These are phyloP conservation scores for Ustilago nuda DNA, from an alignment of 1,284 basidiomycete species.

Conservation along the genomic window DNA sequence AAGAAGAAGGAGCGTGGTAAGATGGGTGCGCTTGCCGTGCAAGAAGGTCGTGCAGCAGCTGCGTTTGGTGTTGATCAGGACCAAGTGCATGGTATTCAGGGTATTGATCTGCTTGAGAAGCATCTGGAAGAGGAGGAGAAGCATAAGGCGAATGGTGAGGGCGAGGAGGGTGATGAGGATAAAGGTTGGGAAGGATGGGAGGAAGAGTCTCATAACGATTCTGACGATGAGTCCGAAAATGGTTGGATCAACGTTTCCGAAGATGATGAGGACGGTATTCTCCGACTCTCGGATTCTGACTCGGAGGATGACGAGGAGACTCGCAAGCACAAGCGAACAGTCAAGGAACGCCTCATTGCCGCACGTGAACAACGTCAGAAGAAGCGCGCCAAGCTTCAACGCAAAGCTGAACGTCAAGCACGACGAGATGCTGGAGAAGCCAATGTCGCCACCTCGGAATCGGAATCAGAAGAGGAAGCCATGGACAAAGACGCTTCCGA, in stretches of 20 bases:
- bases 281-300: constrained; percentile 75
- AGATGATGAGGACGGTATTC: constrained; percentile 75
- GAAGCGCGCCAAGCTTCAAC: constrained; percentile 49
- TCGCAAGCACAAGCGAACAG: constrained; percentile 40
- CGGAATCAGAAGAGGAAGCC: constrained; percentile 59
- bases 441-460: constrained; percentile 62
- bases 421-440: constrained; percentile 60
- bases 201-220: constrained; percentile 79
- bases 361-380: constrained; percentile 55
- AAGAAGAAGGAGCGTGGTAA: constrained; percentile 81
- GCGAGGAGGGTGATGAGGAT: constrained; percentile 72
- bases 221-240: constrained; percentile 74
- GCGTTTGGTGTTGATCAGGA: constrained; percentile 85
- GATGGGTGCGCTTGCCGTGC: constrained; percentile 58
- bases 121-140: constrained; percentile 56
- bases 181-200: constrained; percentile 93
- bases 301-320: constrained; percentile 80
- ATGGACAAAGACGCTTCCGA: constrained; percentile 73
- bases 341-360: constrained; percentile 42
- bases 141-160: constrained; percentile 34
- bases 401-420: constrained; percentile 66
- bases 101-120: constrained; percentile 71
- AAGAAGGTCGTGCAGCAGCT: constrained; percentile 66
- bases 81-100: constrained; percentile 83
- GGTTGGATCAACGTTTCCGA: constrained; percentile 88